These are phyloP conservation scores for Salix purpurea DNA, from an alignment of 345 rosid species.

Conservation along the genomic window DNA sequence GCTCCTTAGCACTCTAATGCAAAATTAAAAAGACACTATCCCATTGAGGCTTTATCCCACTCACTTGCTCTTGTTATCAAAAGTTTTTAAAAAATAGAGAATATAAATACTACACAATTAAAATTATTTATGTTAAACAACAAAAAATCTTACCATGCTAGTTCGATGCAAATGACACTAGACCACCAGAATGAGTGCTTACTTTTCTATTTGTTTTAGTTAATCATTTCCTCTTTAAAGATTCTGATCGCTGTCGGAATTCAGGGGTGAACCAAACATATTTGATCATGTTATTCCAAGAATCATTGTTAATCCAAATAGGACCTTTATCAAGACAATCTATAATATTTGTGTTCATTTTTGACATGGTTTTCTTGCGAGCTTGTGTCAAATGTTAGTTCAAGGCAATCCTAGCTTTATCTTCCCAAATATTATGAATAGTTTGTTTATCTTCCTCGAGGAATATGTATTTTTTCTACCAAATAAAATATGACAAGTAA, in stretches of 20 bases:
- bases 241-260: background rate
- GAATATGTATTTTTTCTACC: too few species aligned
- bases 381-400: background rate
- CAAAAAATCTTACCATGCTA: too few species aligned
- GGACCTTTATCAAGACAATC: background rate
- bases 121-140: background rate
- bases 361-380: background rate
- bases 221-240: rapidly evolving
- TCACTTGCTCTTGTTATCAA: too few species aligned
- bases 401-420: too few species aligned
- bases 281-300: background rate
- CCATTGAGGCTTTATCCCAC: too few species aligned
- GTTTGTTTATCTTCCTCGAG: rapidly evolving
- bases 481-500: too few species aligned
- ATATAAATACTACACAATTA: background rate
- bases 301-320: rapidly evolving
- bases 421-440: background rate
- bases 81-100: background rate
- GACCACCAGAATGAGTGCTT: background rate
- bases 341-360: background rate
- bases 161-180: background rate
- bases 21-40: too few species aligned
- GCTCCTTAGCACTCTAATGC: background rate
- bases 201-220: background rate
- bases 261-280: rapidly evolving